A percentile compares a stretch with the other conserved stretches of the same genome.
Evolutionary conservation across 805 yeast genomes (phyloP).

Genomic region (Ogataea kodamae): DNA sequence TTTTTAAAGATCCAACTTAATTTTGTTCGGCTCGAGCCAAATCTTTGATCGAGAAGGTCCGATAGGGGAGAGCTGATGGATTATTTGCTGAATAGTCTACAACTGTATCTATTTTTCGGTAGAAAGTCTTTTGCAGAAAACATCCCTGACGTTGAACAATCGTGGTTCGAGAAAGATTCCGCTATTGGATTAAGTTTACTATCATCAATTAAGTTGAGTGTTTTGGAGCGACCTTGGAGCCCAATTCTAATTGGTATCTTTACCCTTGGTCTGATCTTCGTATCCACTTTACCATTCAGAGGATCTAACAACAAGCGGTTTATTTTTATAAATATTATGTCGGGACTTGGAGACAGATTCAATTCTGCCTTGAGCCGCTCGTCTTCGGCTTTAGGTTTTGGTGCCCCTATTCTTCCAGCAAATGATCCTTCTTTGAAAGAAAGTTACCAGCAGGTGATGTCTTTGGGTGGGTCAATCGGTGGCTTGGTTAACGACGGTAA

Average conservation of each 20-base stretch:
- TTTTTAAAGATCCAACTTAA: constrained; percentile 1
- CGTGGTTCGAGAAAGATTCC: constrained; percentile 1
- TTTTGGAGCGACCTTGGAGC: constrained; percentile 17
- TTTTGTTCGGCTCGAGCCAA: constrained; percentile 2
- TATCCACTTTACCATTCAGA: constrained; percentile 17
- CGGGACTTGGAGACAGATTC: constrained; percentile 21
- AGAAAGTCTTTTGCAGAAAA: constrained; percentile 2
- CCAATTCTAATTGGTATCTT: constrained; percentile 15
- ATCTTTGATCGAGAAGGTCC: neutral
- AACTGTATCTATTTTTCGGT: neutral
- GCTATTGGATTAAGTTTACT: too few relatives aligned
- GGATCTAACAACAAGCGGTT: constrained; percentile 2
- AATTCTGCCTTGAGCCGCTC: constrained; percentile 20
- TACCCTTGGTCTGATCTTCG: constrained; percentile 21
- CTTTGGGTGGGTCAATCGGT: constrained; percentile 72
- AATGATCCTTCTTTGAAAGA: constrained; percentile 21
- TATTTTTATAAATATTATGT: constrained; percentile 11
- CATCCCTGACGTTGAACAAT: constrained; percentile 1
- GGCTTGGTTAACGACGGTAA: constrained; percentile 89
- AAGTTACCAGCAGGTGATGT: constrained; percentile 37
- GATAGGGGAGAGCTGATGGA: constrained; percentile 6
- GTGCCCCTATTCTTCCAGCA: constrained; percentile 6
- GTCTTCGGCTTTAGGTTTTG: constrained; percentile 17
- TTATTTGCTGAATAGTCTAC: constrained; percentile 7
- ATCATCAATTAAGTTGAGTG: constrained; percentile 15